Base-by-base conservation (phyloP, 164 flowering plant species). In the Magnolia officinalis region DNA sequence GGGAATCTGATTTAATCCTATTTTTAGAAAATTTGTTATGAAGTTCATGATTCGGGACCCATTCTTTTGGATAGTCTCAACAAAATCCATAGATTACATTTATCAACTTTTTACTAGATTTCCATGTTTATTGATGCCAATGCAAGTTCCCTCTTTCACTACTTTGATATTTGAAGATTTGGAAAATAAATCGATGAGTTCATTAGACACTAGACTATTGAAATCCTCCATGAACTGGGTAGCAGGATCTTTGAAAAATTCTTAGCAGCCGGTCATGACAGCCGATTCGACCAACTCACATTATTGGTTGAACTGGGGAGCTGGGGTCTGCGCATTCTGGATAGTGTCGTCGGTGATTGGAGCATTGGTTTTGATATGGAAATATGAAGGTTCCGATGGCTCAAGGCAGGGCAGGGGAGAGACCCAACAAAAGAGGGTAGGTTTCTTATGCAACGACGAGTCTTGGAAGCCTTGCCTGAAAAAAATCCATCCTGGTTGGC, bases 261-360 rank as follows among this genome's bases (percentile, higher is more conserved):
- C 92, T 70, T 95, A 94, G 95, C 87, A 88, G 70, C 97, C 98
- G 73, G 84, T 78, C 65, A 82, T 84, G 89, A 86, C 88, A 23
- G 84, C 78, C 1, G 82, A 88, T 69, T 87, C 98, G 77, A 85
- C 91, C 16, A 83, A 84, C n/a, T 23, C 84, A 3, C 80, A 81
- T 66, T 95, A 93, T 84, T 95, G 98, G 98, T 70, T 92, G 19
- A 93, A 90, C 83, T 95, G 98, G 99, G 88, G 94, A 78, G 84
- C 90, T 14, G 76, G 86, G 72, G 67, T 91, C 9, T 95, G 98
- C 77, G 83, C 83, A 31, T 75, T 90, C 52, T 89, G 90, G 91
- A 77, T 92, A 6, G 19, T 90, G 11, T 59, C 83, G 2, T 73
- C 90, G 0, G 66, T 81, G 79, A 70, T 75, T 26, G 72, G 83